phyloP scores from a whole-genome alignment of 2,329 filamentous ascomycete genomes.

The Alternaria dauci region DNA sequence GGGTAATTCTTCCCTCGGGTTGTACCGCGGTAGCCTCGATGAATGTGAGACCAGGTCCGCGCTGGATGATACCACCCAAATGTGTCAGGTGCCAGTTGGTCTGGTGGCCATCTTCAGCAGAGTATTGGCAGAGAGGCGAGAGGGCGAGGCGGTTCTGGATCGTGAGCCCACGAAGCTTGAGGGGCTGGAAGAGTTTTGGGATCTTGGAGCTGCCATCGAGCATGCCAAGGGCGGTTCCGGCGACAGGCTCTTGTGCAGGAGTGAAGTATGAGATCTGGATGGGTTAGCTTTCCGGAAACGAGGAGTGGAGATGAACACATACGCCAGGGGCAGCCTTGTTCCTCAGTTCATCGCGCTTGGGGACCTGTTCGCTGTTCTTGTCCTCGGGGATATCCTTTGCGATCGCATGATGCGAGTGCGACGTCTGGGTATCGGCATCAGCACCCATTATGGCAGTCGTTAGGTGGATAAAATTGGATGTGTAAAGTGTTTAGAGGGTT shows the following conservation, averaged over 20 bases:
- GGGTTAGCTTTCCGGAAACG: slow-evolving; percentile 10
- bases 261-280: slow-evolving; percentile 57
- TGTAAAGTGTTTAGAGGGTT: neutral
- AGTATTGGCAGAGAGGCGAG: slow-evolving; percentile 67
- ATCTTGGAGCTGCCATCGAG: slow-evolving; percentile 61
- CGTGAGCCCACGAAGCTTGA: slow-evolving; percentile 66
- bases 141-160: slow-evolving; percentile 73
- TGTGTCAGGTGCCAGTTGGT: slow-evolving; percentile 86
- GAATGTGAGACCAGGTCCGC: slow-evolving; percentile 76
- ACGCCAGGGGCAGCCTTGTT: slow-evolving; percentile 56
- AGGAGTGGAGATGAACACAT: slow-evolving; percentile 11
- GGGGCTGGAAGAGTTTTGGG: slow-evolving; percentile 67
- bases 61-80: slow-evolving; percentile 77
- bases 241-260: slow-evolving; percentile 56
- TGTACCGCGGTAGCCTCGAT: slow-evolving; percentile 81
- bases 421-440: slow-evolving; percentile 32
- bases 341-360: slow-evolving; percentile 35
- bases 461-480: neutral
- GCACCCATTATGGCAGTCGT: slow-evolving; percentile 31
- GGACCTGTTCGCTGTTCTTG: slow-evolving; percentile 18
- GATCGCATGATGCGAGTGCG: slow-evolving; percentile 46
- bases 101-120: slow-evolving; percentile 72
- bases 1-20: slow-evolving; percentile 82
- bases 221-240: slow-evolving; percentile 57
- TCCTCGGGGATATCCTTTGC: slow-evolving; percentile 44